These are phyloP conservation scores for Scedosporium dehoogii DNA, from an alignment of 2,329 filamentous ascomycete genomes.

Conservation along the genomic window DNA sequence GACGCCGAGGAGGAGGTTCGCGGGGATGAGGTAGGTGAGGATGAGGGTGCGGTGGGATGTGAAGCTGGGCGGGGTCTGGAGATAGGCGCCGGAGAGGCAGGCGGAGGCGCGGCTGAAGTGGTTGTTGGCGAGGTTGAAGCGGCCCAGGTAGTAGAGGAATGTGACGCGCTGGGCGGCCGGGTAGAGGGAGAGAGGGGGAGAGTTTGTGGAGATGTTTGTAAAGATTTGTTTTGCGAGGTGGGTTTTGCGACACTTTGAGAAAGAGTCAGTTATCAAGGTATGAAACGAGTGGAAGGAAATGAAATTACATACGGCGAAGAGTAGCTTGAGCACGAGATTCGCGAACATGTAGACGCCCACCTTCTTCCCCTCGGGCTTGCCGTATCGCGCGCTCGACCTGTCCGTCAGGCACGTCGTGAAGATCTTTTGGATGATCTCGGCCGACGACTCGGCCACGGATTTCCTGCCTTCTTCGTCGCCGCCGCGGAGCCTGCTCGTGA, in stretches of 20 bases:
- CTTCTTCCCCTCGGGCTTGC: slow-evolving; percentile 72
- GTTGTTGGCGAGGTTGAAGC: slow-evolving; percentile 77
- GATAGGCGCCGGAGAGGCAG: slow-evolving; percentile 70
- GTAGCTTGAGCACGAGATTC: slow-evolving; percentile 78
- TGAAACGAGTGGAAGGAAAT: background rate
- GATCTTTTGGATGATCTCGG: slow-evolving; percentile 80
- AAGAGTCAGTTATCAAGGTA: slow-evolving; percentile 8
- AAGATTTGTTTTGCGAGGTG: slow-evolving; percentile 82
- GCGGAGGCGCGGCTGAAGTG: slow-evolving; percentile 70
- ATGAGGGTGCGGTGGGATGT: slow-evolving; percentile 68
- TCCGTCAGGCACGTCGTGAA: slow-evolving; percentile 87
- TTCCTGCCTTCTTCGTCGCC: slow-evolving; percentile 61
- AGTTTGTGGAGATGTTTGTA: slow-evolving; percentile 74
- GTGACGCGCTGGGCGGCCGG: slow-evolving; percentile 81
- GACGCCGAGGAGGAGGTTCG: slow-evolving; percentile 75
- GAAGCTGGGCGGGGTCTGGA: slow-evolving; percentile 52
- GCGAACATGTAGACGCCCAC: slow-evolving; percentile 84
- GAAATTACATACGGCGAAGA: slow-evolving; percentile 57
- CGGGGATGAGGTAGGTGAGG: slow-evolving; percentile 72
- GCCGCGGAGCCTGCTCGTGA: slow-evolving; percentile 57
- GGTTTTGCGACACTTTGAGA: slow-evolving; percentile 62
- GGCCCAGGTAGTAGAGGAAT: slow-evolving; percentile 88
- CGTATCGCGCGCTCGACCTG: slow-evolving; percentile 55
- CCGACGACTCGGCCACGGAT: slow-evolving; percentile 75
- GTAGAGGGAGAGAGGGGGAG: slow-evolving; percentile 71